phyloP scores from a whole-genome alignment of 306 rosid species.

The Prunus padus region DNA sequence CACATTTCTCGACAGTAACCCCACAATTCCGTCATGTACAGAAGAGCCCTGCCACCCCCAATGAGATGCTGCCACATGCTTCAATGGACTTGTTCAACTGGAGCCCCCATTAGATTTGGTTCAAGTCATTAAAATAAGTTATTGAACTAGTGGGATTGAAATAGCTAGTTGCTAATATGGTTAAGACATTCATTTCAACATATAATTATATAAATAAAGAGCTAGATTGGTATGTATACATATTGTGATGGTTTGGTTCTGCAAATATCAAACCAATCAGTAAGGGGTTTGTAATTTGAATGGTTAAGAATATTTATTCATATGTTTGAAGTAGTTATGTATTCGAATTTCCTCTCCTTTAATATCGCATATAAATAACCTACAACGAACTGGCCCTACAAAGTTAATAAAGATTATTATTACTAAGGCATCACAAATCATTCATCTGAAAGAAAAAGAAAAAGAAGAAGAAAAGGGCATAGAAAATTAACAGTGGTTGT shows the following conservation, averaged over 20 bases:
- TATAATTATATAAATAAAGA: no score
- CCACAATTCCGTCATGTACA: conserved; percentile 48
- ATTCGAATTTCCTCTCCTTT: neutral
- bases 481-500: neutral
- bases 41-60: conserved; percentile 20
- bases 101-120: conserved; percentile 5
- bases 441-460: neutral
- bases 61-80: neutral
- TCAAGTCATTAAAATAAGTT: neutral
- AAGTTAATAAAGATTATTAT: neutral
- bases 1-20: conserved; percentile 34
- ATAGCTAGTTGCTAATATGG: no score
- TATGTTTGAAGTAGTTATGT: no score
- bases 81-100: neutral
- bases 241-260: no score
- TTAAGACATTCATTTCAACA: no score
- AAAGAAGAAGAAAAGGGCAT: neutral
- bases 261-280: no score
- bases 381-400: neutral
- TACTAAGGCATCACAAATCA: neutral
- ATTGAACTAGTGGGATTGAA: neutral
- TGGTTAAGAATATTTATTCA: no score
- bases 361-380: neutral
- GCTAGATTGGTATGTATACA: no score
- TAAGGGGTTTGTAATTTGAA: no score